These are phyloP conservation scores for Smittium mucronatum DNA, from an alignment of 371 early-diverging fungal species.

Conservation along the genomic window DNA sequence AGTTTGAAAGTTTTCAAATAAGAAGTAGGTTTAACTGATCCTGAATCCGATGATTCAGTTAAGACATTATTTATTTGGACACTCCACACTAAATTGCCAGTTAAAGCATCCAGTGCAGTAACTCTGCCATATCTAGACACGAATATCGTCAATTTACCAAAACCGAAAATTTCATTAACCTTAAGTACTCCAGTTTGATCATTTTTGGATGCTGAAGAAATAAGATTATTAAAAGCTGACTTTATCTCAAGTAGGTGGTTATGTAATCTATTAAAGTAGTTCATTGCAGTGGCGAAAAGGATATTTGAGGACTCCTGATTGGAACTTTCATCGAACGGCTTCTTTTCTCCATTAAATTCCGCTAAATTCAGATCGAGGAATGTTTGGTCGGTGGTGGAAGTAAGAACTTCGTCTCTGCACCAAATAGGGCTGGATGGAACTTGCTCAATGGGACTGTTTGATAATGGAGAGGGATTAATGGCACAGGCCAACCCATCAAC, in stretches of 20 bases:
- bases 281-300: not conserved
- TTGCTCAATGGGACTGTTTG: not conserved
- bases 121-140: slow-evolving; percentile 63
- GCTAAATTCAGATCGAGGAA: slow-evolving; percentile 9
- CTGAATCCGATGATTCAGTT: slow-evolving; percentile 40
- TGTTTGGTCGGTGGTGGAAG: not conserved
- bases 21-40: not conserved
- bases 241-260: slow-evolving; percentile 12
- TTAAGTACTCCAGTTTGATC: slow-evolving; percentile 14
- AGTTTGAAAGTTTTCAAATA: not conserved
- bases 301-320: slow-evolving; percentile 15
- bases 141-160: slow-evolving; percentile 71
- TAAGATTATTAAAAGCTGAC: slow-evolving; percentile 15
- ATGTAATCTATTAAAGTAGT: slow-evolving; percentile 22
- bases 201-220: slow-evolving; percentile 16
- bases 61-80: not conserved
- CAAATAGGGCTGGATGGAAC: not conserved
- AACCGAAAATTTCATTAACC: slow-evolving; percentile 58
- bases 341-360: not conserved
- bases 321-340: not conserved
- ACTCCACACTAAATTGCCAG: slow-evolving; percentile 61
- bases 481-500: not conserved
- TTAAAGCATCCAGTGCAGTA: slow-evolving; percentile 63
- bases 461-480: not conserved
- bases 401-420: slow-evolving; percentile 8